A percentile compares a stretch with the other conserved stretches of the same genome.
Evolutionary conservation across 192 early-diverging fungal genomes (phyloP).

Genomic region (Coemansia pectinata): DNA sequence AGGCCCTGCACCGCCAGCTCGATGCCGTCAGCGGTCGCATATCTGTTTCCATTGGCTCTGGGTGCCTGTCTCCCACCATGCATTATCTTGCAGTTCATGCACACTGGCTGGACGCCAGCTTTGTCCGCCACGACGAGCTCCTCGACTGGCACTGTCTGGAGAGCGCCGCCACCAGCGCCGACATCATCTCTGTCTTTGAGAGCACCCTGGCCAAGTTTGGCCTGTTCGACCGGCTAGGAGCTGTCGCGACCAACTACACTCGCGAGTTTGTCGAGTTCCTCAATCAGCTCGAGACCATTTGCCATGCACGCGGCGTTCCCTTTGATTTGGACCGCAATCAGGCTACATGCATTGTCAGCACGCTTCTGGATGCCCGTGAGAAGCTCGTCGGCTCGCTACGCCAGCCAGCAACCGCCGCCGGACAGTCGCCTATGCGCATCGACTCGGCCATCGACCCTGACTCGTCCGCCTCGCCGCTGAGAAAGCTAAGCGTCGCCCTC

Average conservation of each 20-base stretch:
- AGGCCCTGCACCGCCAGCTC: constrained; percentile 22
- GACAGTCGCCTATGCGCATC: background rate
- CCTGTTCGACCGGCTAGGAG: constrained; percentile 35
- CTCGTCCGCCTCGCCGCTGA: constrained; percentile 22
- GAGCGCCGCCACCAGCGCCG: constrained; percentile 41
- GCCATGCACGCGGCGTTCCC: constrained; percentile 44
- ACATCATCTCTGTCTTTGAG: constrained; percentile 47
- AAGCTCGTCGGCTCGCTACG: constrained; percentile 29
- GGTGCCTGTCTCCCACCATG: constrained; percentile 15
- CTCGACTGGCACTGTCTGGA: constrained; percentile 45
- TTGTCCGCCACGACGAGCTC: constrained; percentile 39
- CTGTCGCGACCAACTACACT: constrained; percentile 49
- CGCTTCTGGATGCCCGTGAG: constrained; percentile 35
- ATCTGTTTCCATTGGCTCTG: constrained; percentile 43
- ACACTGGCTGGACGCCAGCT: constrained; percentile 39
- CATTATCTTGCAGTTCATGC: constrained; percentile 39
- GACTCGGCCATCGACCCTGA: background rate
- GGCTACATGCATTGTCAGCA: constrained; percentile 41
- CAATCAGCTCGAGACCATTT: constrained; percentile 51
- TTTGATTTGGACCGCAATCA: constrained; percentile 54
- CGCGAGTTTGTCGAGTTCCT: constrained; percentile 55
- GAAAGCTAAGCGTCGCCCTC: constrained; percentile 21
- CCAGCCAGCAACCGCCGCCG: background rate
- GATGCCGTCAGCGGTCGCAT: constrained; percentile 22
- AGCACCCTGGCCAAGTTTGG: constrained; percentile 36